Evolutionary conservation across 2,329 filamentous ascomycete species (phyloP).

Genomic region (Penicillium verrucosum): DNA sequence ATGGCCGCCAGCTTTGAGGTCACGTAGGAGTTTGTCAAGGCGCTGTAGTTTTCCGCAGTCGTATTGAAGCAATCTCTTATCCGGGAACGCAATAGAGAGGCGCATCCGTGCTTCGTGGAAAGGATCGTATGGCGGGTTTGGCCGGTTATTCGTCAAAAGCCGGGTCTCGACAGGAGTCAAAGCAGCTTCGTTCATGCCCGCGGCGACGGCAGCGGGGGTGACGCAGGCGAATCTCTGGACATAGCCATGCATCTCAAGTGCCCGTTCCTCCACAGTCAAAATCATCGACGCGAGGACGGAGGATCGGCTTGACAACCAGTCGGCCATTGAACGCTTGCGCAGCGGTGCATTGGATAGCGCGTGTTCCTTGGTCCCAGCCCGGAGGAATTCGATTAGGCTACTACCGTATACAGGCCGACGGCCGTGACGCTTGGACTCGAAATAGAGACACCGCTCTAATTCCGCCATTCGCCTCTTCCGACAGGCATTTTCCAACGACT

Average conservation of each 20-base stretch:
- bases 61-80: conserved; percentile 93
- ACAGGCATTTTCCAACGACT: conserved; percentile 68
- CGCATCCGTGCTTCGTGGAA: conserved; percentile 94
- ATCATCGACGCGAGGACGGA: conserved; percentile 56
- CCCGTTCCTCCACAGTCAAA: conserved; percentile 70
- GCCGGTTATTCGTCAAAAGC: conserved; percentile 44
- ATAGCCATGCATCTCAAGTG: conserved; percentile 66
- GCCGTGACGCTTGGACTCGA: conserved; percentile 77
- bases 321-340: conserved; percentile 61
- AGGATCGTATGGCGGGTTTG: conserved; percentile 64
- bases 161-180: conserved; percentile 62
- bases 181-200: conserved; percentile 67
- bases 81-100: conserved; percentile 91
- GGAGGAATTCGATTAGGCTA: conserved; percentile 71
- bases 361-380: conserved; percentile 58
- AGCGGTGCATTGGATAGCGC: conserved; percentile 60
- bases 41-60: conserved; percentile 96
- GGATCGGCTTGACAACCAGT: conserved; percentile 73
- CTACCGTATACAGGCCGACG: conserved; percentile 78
- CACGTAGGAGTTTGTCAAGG: conserved; percentile 78
- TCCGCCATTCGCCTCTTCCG: conserved; percentile 71
- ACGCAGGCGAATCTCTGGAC: conserved; percentile 89
- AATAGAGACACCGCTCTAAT: conserved; percentile 73
- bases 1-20: conserved; percentile 83
- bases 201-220: conserved; percentile 81